Evolutionary conservation across 208 protist genomes (phyloP).

Genomic region (Trypanosomatidae sp.): DNA sequence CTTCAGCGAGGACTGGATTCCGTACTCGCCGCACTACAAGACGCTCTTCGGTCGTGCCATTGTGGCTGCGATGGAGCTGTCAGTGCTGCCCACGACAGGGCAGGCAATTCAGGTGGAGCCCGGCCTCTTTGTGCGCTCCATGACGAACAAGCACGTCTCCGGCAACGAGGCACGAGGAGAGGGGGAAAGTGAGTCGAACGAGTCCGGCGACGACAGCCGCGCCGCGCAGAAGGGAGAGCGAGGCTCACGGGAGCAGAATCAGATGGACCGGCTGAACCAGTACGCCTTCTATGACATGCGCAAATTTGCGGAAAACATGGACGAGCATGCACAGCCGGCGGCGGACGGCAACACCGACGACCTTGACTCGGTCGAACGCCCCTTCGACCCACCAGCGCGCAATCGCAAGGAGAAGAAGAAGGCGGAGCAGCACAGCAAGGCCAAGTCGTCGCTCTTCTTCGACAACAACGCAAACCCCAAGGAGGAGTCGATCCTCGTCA

Average conservation of each 20-base stretch:
- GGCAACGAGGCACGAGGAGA: background rate
- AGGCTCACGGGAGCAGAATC: background rate
- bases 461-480: slow-evolving; percentile 2
- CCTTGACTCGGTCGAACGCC: slow-evolving; percentile 11
- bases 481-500: slow-evolving; percentile 22
- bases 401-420: background rate
- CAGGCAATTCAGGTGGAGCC: slow-evolving; percentile 72
- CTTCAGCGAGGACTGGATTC: slow-evolving; percentile 31
- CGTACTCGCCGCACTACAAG: slow-evolving; percentile 22
- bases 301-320: slow-evolving; percentile 23
- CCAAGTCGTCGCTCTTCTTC: slow-evolving; percentile 12
- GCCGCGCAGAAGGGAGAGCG: background rate
- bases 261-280: slow-evolving; percentile 17
- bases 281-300: slow-evolving; percentile 33
- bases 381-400: slow-evolving; percentile 10
- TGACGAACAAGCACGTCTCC: slow-evolving; percentile 1
- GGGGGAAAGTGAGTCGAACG: background rate
- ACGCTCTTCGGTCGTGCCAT: slow-evolving; percentile 28
- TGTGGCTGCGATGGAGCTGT: slow-evolving; percentile 28
- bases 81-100: slow-evolving; percentile 39
- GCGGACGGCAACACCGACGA: slow-evolving; percentile 12
- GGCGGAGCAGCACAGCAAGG: background rate
- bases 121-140: slow-evolving; percentile 52
- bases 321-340: slow-evolving; percentile 9
- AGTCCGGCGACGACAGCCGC: too few relatives aligned